phyloP scores from a whole-genome alignment of 805 yeast species.

The Cyberlindnera petersonii region DNA sequence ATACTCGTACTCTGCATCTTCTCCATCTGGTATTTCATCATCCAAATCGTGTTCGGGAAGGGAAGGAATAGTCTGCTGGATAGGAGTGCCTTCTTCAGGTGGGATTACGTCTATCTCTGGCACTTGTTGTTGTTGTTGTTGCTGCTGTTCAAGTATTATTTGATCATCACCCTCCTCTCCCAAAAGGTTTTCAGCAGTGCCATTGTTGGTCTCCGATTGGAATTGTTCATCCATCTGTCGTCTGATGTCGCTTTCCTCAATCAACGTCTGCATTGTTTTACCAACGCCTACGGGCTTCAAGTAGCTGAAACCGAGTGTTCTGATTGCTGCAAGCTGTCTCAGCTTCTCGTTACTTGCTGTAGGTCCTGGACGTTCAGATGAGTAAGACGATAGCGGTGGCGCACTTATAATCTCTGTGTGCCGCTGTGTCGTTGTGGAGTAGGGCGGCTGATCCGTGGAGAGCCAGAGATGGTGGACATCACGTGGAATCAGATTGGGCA shows the following conservation, averaged over 20 bases:
- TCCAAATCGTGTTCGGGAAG: slow-evolving; percentile 14
- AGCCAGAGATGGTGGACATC: slow-evolving; percentile 46
- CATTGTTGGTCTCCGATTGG: slow-evolving; percentile 21
- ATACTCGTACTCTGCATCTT: slow-evolving; percentile 38
- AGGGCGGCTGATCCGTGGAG: slow-evolving; percentile 6
- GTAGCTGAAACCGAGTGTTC: slow-evolving; percentile 43
- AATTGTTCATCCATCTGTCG: slow-evolving; percentile 28
- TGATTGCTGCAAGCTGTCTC: slow-evolving; percentile 30
- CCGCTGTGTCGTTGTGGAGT: not conserved
- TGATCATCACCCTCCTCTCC: slow-evolving; percentile 27
- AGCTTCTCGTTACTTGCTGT: slow-evolving; percentile 13
- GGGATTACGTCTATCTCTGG: slow-evolving; percentile 3
- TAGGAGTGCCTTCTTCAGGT: not conserved
- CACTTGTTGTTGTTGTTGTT: not conserved
- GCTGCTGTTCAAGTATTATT: not conserved
- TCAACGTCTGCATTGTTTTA: slow-evolving; percentile 45
- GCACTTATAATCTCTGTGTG: slow-evolving; percentile 30
- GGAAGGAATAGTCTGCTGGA: no score
- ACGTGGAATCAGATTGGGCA: slow-evolving; percentile 43
- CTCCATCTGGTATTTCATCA: slow-evolving; percentile 17
- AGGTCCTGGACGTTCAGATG: slow-evolving; percentile 42
- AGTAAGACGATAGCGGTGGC: slow-evolving; percentile 53
- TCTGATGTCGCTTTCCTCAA: slow-evolving; percentile 29
- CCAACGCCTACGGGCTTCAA: slow-evolving; percentile 58
- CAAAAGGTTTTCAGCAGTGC: slow-evolving; percentile 28